phyloP scores from a whole-genome alignment of 768 basidiomycete genomes.

The Termitomyces sp. region DNA sequence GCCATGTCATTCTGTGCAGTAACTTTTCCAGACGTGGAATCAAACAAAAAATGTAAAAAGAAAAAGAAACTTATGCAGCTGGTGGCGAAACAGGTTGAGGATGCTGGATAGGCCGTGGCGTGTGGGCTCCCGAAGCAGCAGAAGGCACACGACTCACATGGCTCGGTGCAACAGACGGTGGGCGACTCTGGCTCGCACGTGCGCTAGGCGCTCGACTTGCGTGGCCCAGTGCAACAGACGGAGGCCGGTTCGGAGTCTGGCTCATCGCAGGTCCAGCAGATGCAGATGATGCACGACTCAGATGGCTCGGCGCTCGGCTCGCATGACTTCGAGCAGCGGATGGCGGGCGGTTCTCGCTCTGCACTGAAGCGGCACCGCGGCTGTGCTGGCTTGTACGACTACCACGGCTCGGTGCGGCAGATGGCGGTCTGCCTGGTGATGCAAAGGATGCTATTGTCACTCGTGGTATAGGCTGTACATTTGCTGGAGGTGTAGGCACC shows the following conservation, averaged over 20 bases:
- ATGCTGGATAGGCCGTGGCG: not conserved
- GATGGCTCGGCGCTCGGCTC: no score
- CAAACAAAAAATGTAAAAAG: not conserved
- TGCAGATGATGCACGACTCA: conserved; percentile 3
- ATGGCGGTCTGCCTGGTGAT: not conserved
- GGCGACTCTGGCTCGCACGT: not conserved
- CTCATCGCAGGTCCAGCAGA: not conserved
- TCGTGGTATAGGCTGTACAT: not conserved
- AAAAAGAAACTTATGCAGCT: not conserved
- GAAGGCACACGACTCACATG: not conserved
- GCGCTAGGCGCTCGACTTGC: not conserved
- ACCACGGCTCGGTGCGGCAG: not conserved
- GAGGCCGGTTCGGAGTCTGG: not conserved
- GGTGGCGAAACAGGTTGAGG: not conserved
- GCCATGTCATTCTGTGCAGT: not conserved
- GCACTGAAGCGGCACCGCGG: not conserved
- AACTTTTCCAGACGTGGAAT: not conserved
- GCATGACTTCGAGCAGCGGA: not conserved
- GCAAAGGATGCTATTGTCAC: not conserved
- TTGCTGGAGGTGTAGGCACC: not conserved
- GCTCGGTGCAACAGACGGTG: not conserved
- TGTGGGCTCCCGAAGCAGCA: not conserved
- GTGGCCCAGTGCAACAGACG: not conserved
- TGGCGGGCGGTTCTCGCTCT: not conserved
- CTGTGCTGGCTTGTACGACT: not conserved